Base-by-base conservation (phyloP, 805 yeast species). In the Zygotorulaspora sp. region DNA sequence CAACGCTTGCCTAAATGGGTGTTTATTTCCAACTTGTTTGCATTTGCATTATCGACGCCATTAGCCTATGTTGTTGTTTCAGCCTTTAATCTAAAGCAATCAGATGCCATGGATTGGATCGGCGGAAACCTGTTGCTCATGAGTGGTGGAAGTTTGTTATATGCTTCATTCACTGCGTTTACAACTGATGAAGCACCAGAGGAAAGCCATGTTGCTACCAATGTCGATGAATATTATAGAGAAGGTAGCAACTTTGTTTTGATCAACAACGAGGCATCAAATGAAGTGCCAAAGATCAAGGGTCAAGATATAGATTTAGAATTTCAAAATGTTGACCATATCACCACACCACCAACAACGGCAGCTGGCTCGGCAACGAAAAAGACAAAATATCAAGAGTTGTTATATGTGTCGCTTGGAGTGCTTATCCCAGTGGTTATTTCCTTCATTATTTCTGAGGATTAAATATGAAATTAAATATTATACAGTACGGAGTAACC, bases 11-110 rank as follows among this genome's bases (percentile, higher is more conserved):
- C 66, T 9, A 48, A 55, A 23, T 50, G 57, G 35, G 60, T 66
- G 29, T 64, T 74, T 4, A 40, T 68, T 5, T 55, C 70, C 18
- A 82, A 80, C 48, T 48, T 80, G n/a, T 53, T 64, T 34, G 58
- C 58, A 14, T 62, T 62, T 49, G 53, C 64, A 2, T 34, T 52
- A 2, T 61, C 66, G 1, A 58, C 65, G 2, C 66, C 66, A 2
- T 17, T 56, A 4, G 65, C 63, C 1, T 60, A 57, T 36, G 27
- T 60, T 11, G 36, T 55, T 1, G 44, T 60, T 7, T 48, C 61
- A 0, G 32, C 43, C 12, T 47, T 59, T 31, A 56, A 55, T 34
- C 32, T 57, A 35, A 45, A 44, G 12, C 50, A 50, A 12, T 51
- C 56, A 3, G 52, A 50, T n/a, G 43, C 57, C 1, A 47, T 58